phyloP scores from a whole-genome alignment of 176 grass and related monocot genomes.

The Puya raimondii region DNA sequence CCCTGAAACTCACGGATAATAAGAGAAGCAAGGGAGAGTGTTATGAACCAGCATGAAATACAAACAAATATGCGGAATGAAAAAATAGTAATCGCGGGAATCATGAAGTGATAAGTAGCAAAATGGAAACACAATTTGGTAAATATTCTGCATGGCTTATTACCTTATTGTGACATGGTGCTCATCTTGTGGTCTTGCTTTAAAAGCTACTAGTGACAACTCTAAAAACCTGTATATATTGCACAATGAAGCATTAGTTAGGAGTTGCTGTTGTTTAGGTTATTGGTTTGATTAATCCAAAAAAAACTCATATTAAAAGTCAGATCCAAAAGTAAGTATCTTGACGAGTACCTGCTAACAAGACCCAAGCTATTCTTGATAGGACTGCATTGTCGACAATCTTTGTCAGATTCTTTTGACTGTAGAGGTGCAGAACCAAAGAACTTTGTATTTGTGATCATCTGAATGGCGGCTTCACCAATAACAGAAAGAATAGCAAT shows the following conservation, averaged over 20 bases:
- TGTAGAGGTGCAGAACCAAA: constrained; percentile 19
- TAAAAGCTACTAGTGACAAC: constrained; percentile 27
- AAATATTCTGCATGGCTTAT: background rate
- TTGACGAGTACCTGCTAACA: constrained; percentile 38
- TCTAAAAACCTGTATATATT: constrained; percentile 45
- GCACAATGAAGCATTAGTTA: constrained; percentile 3
- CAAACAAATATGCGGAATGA: background rate
- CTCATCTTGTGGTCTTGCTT: constrained; percentile 31
- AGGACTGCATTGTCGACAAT: constrained; percentile 9
- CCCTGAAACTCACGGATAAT: constrained; percentile 28
- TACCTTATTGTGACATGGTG: constrained; percentile 37
- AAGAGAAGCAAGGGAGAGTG: constrained; percentile 16
- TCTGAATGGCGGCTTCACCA: constrained; percentile 38
- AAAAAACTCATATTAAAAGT: background rate
- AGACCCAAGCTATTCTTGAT: constrained; percentile 32
- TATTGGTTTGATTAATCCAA: background rate
- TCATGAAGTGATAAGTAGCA: background rate
- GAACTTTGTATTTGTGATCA: constrained; percentile 27
- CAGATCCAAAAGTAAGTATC: constrained; percentile 1
- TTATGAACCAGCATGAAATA: background rate
- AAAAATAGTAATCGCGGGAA: background rate
- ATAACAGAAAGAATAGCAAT: constrained; percentile 34
- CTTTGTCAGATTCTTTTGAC: constrained; percentile 16
- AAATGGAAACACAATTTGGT: background rate
- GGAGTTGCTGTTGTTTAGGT: background rate